Percentiles rank a stretch among this genome's conserved stretches.
These are phyloP conservation scores for Nitzschia inconspicua DNA, from an alignment of 108 stramenopile species.

Conservation along the genomic window DNA sequence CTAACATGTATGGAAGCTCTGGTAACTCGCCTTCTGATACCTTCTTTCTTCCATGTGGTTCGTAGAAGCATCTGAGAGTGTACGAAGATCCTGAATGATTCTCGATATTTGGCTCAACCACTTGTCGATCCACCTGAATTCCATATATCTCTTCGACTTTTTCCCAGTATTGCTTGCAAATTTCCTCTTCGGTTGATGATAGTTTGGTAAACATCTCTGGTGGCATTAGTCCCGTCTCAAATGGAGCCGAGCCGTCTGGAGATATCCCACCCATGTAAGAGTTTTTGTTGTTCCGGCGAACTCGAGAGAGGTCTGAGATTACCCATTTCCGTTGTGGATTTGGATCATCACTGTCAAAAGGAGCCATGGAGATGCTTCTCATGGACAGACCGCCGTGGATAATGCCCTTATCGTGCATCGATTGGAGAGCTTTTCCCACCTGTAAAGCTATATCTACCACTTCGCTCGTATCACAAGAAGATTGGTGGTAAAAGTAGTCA, in stretches of 20 bases:
- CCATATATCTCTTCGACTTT: constrained; percentile 33
- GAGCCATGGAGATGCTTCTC: constrained; percentile 22
- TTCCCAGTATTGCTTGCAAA: constrained; percentile 42
- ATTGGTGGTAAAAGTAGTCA: constrained; percentile 38
- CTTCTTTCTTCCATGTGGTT: constrained; percentile 20
- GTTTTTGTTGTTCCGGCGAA: constrained; percentile 2
- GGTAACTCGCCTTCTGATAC: constrained; percentile 19
- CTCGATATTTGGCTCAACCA: constrained; percentile 52
- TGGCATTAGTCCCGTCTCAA: constrained; percentile 41
- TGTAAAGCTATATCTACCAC: constrained; percentile 23
- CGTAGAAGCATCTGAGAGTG: constrained; percentile 53
- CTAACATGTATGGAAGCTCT: constrained; percentile 56
- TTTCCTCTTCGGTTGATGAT: constrained; percentile 18
- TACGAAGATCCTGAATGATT: constrained; percentile 38
- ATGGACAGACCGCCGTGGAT: constrained; percentile 44
- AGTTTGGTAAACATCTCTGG: constrained; percentile 61
- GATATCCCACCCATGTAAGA: constrained; percentile 37
- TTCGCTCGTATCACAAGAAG: constrained; percentile 21
- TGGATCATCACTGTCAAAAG: constrained; percentile 20
- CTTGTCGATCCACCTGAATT: constrained; percentile 34
- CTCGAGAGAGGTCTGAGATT: constrained; percentile 39
- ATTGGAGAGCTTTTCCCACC: constrained; percentile 45
- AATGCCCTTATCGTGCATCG: constrained; percentile 48
- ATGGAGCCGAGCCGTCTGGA: constrained; percentile 33
- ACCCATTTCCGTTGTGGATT: constrained; percentile 39